Evolutionary conservation across 345 rosid genomes (phyloP), one percentile per base, ranked within the genome.

Genomic region (Leavenworthia alabamica): DNA sequence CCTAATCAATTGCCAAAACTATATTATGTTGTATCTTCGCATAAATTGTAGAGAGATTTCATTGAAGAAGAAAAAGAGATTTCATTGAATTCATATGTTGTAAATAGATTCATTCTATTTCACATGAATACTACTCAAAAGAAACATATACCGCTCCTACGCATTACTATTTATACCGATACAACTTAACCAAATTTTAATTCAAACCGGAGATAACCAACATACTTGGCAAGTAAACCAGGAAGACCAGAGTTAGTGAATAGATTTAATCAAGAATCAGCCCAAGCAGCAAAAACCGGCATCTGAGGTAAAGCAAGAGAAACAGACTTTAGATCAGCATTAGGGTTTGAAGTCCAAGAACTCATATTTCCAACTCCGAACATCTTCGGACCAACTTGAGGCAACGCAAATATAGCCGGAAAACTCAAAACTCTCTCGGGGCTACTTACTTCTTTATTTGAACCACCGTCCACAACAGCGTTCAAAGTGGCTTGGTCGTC

Each of bases 211-310:
- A 24, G 14, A 33, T 43, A n/a, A 13, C 46, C 15, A 37, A 64
- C 42, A 51, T 48, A 64, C 27, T 50, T 71, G 20, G 71, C 54
- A 42, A 61, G 54, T 20, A 36, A 47, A 68, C 78, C 78, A 66
- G 62, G 74, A 65, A 72, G 68, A 51, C 68, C 69, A 62, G 17
- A 64, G 69, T 46, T 47, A 62, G 59, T 33, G 12, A 35, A 7
- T 17, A 56, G 72, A 72, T 70, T 66, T 36, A 67, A 67, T 79
- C 80, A 86, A 15, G 83, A 76, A 75, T 90, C 97, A 29, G 90
- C 83, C 95, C 93, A 87, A 11, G 86, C 86, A 75, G 96, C 86
- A 46, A 83, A 87, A 69, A 83, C 79, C 29, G 97, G 87, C 81
- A 83, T 66, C 58, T 80, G 82, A 77, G 95, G 84, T 77, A 79